phyloP scores from a whole-genome alignment of 768 basidiomycete genomes.

The Phylloporus scabripes region DNA sequence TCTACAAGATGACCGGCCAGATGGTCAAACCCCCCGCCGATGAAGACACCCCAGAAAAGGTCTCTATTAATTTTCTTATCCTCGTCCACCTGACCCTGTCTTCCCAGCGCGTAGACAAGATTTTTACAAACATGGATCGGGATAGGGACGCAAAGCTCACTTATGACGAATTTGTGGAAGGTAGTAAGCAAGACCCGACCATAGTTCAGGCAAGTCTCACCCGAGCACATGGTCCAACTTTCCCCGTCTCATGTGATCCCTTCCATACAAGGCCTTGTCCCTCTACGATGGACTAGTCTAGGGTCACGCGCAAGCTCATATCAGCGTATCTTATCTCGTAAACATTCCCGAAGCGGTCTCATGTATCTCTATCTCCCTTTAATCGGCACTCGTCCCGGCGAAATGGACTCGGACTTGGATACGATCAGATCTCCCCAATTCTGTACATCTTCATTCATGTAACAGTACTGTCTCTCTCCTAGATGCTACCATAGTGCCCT shows the following conservation, averaged over 20 bases:
- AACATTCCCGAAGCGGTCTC: slow-evolving; percentile 17
- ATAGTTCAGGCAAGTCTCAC: slow-evolving; percentile 79
- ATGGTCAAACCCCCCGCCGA: slow-evolving; percentile 99
- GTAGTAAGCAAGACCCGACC: slow-evolving; percentile 97
- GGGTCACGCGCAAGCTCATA: slow-evolving; percentile 12
- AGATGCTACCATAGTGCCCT: slow-evolving; percentile 17
- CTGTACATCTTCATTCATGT: slow-evolving; percentile 26
- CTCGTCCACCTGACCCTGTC: slow-evolving; percentile 10
- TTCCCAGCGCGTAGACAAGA: slow-evolving; percentile 91
- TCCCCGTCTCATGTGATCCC: slow-evolving; percentile 17
- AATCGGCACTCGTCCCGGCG: slow-evolving; percentile 15
- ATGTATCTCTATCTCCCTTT: slow-evolving; percentile 24
- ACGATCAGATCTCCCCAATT: slow-evolving; percentile 12
- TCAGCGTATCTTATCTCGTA: slow-evolving; percentile 20
- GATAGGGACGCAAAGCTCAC: slow-evolving; percentile 92
- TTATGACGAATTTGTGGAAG: slow-evolving; percentile 97
- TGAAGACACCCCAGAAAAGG: slow-evolving; percentile 99
- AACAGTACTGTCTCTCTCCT: slow-evolving; percentile 14
- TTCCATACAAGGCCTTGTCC: slow-evolving; percentile 67
- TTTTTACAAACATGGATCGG: slow-evolving; percentile 95
- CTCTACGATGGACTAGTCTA: slow-evolving; percentile 93
- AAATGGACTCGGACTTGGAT: slow-evolving; percentile 18
- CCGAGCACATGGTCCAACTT: slow-evolving; percentile 6
- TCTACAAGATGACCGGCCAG: slow-evolving; percentile 99
- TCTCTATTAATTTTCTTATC: slow-evolving; percentile 22